Evolutionary conservation across 768 basidiomycete genomes (phyloP), one percentile per base, ranked within the genome.

Genomic region (Exidia glandulosa): DNA sequence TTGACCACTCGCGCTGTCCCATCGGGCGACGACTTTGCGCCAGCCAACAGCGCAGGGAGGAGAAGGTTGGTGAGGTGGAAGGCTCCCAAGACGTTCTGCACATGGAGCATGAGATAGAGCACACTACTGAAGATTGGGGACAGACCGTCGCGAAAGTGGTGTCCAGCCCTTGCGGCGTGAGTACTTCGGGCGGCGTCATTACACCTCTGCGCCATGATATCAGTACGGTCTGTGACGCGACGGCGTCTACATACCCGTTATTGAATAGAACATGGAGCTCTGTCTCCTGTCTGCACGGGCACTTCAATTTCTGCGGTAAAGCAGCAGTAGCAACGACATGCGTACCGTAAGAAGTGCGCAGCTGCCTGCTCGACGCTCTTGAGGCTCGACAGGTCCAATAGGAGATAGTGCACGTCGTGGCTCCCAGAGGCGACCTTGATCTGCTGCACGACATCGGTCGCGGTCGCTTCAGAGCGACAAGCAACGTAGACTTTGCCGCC

Each of bases 11-110:
- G 80, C 3, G 74, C 69, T 54, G 76, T 76, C 47, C 50, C 50
- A 27, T 77, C 76, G 0, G 74, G 65, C 3, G 76, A 69, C 3
- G 68, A 64, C 36, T 69, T 71, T 16, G 77, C 75, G 2, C 74
- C 76, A 2, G 72, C 70, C 23, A 75, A 65, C 25, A 82, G 72
- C 4, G 72, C 72, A 3, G 82, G 81, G 27, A 83, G 70, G 47
- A 85, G 75, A 16, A 79, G 72, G 45, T 73, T 71, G 2, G 84
- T 86, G 59, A 88, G 76, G 64, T 81, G 77, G 65, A 78, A 83
- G 65, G 82, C 86, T 1, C 86, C 84, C 19, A 30, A 48, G 16
- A 41, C 2, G 13, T 13, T 48, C 27, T 9, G 23, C 25, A 3
- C 23, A 12, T n/a, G 41, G 23, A 32, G 37, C 27, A 16, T 12